Evolutionary conservation across 1,284 basidiomycete genomes (phyloP), one percentile per base, ranked within the genome.

Genomic region (Heterobasidion irregulare): DNA sequence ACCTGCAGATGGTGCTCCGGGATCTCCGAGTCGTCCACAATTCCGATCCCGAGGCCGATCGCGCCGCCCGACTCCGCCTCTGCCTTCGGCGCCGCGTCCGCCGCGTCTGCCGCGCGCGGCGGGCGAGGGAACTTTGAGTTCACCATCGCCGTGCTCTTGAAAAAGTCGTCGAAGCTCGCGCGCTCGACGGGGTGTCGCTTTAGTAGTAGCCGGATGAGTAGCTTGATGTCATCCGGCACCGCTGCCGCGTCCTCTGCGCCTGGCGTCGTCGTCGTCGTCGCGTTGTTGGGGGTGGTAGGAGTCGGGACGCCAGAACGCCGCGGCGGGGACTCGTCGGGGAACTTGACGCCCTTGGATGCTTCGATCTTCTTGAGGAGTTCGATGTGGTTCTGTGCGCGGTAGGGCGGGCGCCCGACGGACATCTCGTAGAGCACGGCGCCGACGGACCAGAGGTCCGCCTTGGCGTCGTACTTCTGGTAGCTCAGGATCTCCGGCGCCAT

Each of bases 401-500:
- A 99, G 0, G 97, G 96, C 2, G 97, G 91, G 62, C 86, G 87
- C 2, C 95, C 96, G 19, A 94, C 89, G 16, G 85, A 79, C 89
- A 97, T 98, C 71, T 99, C 97, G 70, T 88, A 99, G 1, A 98
- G 75, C 2, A 99, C 96, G 0, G 97, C 94, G 7, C 96, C 97
- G 35, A 98, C 93, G 6, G 93, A 96, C 96, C 96, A 99, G 1
- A 99, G 77, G 67, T 99, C 96, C 0, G 93, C 96, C 68, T 95
- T 98, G 26, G 94, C 94, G 68, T 98, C 94, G 70, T 99, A 98
- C 70, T 96, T 97, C 72, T 99, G 91, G 69, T 98, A 98, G 18
- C 92, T 84, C 16, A 99, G 75, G 61, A 99, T 99, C 72, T 99
- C 96, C 0, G 96, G 96, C 0, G 97, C 96, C 96, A 99, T 99